These are phyloP conservation scores for Neurospora sp. DNA, from an alignment of 2,329 filamentous ascomycete genomes.

Conservation along the genomic window DNA sequence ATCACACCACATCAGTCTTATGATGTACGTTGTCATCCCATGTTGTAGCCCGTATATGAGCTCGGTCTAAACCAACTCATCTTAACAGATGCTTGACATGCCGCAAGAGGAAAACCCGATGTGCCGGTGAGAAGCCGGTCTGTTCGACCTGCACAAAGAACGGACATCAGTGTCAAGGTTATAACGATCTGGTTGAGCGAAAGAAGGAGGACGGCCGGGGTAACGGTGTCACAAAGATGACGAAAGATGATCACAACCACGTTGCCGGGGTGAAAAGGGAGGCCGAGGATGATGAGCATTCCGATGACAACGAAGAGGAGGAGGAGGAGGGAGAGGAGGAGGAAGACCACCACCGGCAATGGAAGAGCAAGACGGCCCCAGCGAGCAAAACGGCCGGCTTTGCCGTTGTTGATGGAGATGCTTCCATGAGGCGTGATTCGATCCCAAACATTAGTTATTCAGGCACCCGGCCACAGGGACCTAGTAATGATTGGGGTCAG, in stretches of 20 bases:
- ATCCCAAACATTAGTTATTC: constrained; percentile 12
- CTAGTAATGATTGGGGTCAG: constrained; percentile 19
- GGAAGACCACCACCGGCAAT: constrained; percentile 21
- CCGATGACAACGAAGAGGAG: constrained; percentile 25
- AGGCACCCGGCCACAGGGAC: constrained; percentile 6
- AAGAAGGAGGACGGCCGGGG: constrained; percentile 24
- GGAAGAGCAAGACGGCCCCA: constrained; percentile 16
- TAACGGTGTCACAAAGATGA: constrained; percentile 5
- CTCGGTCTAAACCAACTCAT: constrained; percentile 6
- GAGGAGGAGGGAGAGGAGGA: constrained; percentile 21
- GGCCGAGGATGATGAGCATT: constrained; percentile 17
- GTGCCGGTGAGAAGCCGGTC: constrained; percentile 60
- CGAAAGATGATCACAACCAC: constrained; percentile 3
- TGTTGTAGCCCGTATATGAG: neutral
- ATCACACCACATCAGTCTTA: neutral
- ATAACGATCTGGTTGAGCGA: constrained; percentile 44
- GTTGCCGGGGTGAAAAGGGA: constrained; percentile 3
- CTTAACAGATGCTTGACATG: constrained; percentile 55
- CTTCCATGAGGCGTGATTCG: constrained; percentile 13
- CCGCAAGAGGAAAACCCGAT: constrained; percentile 66
- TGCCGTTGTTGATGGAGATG: constrained; percentile 13
- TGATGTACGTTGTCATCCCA: neutral
- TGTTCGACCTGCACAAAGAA: constrained; percentile 67
- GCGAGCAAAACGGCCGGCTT: constrained; percentile 18
- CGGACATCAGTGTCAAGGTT: constrained; percentile 59